Evolutionary conservation across 345 rosid genomes (phyloP).

Genomic region (Xanthoceras sorbifolium): DNA sequence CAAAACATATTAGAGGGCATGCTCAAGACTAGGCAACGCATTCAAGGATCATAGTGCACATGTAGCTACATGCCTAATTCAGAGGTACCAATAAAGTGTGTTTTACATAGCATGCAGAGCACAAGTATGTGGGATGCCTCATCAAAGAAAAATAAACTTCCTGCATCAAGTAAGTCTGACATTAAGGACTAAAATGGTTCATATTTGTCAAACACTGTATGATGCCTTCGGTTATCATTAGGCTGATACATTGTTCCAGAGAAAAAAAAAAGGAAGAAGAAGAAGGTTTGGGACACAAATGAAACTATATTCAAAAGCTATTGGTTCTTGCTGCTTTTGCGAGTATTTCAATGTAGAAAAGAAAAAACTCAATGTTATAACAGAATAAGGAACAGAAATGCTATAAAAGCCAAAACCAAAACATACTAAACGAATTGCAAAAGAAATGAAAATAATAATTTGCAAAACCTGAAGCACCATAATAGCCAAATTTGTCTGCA

Average conservation of each 20-base stretch:
- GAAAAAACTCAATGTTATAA: background rate
- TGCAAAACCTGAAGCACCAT: slow-evolving; percentile 73
- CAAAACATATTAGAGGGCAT: background rate
- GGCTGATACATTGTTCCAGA: background rate
- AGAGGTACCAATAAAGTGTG: background rate
- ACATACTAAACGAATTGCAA: slow-evolving; percentile 13
- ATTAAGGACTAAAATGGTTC: background rate
- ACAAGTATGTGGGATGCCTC: slow-evolving; percentile 4
- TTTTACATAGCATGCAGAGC: slow-evolving; percentile 5
- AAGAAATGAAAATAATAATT: slow-evolving; percentile 16
- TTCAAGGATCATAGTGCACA: background rate
- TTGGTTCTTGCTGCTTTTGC: background rate
- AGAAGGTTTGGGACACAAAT: background rate
- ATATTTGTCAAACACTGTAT: background rate
- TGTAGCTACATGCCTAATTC: background rate
- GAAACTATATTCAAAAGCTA: background rate
- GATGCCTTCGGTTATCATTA: background rate
- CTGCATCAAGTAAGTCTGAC: slow-evolving; percentile 7
- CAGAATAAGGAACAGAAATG: background rate
- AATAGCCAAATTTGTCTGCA: slow-evolving; percentile 68
- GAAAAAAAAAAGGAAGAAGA: background rate
- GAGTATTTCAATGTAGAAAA: background rate
- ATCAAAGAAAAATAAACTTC: slow-evolving; percentile 5
- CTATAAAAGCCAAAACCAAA: slow-evolving; percentile 1
- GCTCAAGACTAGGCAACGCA: background rate